phyloP scores from a whole-genome alignment of 331 rosid species.

The Rhamnella rubrinervis region DNA sequence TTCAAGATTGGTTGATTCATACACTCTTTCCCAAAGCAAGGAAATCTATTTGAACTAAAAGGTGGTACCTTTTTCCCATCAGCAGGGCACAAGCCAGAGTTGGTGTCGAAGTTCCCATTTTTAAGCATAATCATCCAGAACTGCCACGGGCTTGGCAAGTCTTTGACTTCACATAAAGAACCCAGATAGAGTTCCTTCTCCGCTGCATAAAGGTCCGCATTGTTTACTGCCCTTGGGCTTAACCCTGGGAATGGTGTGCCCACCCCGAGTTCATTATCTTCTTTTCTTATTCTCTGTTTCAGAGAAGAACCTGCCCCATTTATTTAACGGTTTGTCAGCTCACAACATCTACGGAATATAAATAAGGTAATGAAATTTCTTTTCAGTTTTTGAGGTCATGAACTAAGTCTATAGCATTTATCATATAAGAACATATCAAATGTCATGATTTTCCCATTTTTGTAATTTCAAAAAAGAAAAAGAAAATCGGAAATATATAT shows the following conservation, averaged over 20 bases:
- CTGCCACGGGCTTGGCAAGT: slow-evolving; percentile 69
- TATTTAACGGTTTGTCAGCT: background rate
- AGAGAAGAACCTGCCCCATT: slow-evolving; percentile 38
- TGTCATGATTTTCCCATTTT: too few relatives aligned
- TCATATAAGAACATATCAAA: too few relatives aligned
- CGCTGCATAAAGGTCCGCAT: slow-evolving; percentile 62
- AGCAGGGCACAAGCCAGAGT: slow-evolving; percentile 59
- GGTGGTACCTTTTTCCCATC: slow-evolving; percentile 56
- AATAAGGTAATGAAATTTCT: too few relatives aligned
- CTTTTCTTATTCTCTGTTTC: slow-evolving; percentile 44
- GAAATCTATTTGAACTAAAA: slow-evolving; percentile 56
- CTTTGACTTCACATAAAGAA: slow-evolving; percentile 60
- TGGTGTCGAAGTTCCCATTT: slow-evolving; percentile 74
- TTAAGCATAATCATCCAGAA: slow-evolving; percentile 94
- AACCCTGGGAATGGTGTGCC: slow-evolving; percentile 52
- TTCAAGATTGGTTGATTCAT: slow-evolving; percentile 74
- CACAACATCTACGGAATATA: too few relatives aligned
- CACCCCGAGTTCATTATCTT: slow-evolving; percentile 59
- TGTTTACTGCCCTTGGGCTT: slow-evolving; percentile 21
- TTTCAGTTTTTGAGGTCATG: too few relatives aligned
- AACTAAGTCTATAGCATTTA: too few relatives aligned
- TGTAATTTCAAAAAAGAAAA: too few relatives aligned
- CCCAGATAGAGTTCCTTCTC: slow-evolving; percentile 66
- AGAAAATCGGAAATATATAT: too few relatives aligned
- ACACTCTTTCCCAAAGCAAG: slow-evolving; percentile 76